These are phyloP conservation scores for Phyllostachys edulis DNA, from an alignment of 176 grass and related monocot species.

Conservation along the genomic window DNA sequence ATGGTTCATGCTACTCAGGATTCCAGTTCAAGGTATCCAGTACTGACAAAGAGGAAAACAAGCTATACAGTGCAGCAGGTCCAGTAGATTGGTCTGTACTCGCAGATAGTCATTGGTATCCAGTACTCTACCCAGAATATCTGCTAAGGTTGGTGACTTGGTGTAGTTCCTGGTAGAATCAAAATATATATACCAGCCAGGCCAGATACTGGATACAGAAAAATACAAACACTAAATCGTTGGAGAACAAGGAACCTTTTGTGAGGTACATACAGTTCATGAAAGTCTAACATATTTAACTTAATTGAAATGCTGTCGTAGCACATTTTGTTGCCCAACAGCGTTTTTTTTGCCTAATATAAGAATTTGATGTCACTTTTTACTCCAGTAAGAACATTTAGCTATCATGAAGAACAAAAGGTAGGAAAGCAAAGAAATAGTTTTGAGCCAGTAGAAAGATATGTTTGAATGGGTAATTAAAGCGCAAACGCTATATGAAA, in stretches of 20 bases:
- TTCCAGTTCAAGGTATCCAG: background rate
- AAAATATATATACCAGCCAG: constrained; percentile 8
- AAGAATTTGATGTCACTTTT: background rate
- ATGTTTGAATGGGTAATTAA: background rate
- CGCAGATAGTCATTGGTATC: background rate
- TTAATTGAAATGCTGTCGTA: background rate
- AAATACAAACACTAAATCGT: background rate
- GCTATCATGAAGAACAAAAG: background rate
- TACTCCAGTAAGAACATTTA: background rate
- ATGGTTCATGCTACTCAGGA: background rate
- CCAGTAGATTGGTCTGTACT: background rate
- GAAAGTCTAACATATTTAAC: background rate
- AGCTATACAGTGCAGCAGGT: too few relatives aligned
- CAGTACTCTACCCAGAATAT: background rate
- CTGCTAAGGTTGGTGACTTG: background rate
- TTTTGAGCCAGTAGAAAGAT: background rate
- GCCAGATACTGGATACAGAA: background rate
- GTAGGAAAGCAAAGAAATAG: background rate
- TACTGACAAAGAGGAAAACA: too few relatives aligned
- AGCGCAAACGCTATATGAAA: constrained; percentile 6
- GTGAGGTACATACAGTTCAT: background rate
- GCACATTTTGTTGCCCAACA: background rate
- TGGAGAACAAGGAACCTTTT: background rate
- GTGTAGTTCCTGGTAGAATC: background rate
- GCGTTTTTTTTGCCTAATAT: background rate